These are phyloP conservation scores for Rhododendron ferrugineum DNA, from an alignment of 148 eudicot genomes.

Conservation along the genomic window DNA sequence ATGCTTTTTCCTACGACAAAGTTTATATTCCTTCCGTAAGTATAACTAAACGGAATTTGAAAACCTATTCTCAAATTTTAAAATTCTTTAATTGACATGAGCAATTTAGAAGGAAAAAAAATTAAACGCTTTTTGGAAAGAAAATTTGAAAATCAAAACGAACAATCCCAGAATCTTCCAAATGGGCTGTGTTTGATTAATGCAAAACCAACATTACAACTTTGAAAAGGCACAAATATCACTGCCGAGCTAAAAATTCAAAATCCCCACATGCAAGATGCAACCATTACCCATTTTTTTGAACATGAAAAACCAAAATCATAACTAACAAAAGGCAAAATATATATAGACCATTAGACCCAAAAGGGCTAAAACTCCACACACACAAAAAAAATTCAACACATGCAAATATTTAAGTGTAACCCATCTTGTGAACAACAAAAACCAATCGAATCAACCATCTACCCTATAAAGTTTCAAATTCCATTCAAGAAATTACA, in stretches of 20 bases:
- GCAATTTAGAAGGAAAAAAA: not conserved
- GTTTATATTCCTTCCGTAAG: not conserved
- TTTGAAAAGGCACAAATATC: not conserved
- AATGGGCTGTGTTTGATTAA: not conserved
- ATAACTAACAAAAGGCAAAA: not conserved
- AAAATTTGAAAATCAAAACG: not conserved
- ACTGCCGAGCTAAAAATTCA: too few species aligned
- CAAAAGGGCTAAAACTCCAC: not conserved
- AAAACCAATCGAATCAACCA: not conserved
- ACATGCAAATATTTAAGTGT: not conserved
- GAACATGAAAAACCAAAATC: not conserved
- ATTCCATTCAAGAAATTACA: not conserved
- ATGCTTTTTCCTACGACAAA: not conserved
- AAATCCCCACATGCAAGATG: constrained; percentile 6
- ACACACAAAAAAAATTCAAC: not conserved
- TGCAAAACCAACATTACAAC: not conserved
- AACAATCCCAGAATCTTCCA: not conserved
- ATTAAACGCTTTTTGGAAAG: not conserved
- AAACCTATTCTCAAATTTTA: not conserved
- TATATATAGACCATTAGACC: not conserved
- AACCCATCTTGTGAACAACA: constrained; percentile 6
- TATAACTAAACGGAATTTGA: not conserved
- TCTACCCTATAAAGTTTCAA: not conserved
- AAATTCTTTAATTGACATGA: not conserved
- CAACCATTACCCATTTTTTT: not conserved